Base-by-base conservation (phyloP, 2,329 filamentous ascomycete genomes). In the Celoporthe dispersa region DNA sequence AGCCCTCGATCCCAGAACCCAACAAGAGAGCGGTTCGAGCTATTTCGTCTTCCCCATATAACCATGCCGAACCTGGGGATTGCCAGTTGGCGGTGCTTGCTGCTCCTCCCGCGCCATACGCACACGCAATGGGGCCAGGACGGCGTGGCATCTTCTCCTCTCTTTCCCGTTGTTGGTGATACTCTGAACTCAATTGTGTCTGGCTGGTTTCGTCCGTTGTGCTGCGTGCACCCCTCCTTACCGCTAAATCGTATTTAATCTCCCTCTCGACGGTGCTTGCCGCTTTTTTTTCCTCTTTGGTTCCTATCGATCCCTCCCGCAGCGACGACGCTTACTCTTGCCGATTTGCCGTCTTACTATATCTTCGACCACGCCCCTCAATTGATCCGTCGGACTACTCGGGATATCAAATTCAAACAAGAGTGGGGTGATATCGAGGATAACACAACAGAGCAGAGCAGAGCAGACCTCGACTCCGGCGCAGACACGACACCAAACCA, bases 31-130 rank as follows among this genome's bases (percentile, higher is more conserved):
- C 25, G 28, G 53, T 6, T 33, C 33, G 33, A 6, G 57, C 31
- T 35, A 22, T n/a, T 60, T n/a, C 19, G 31, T n/a, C 33, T 60
- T 60, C 57, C 31, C 57, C 57, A 60, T 60, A 60, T 60, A 60
- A 37, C 37, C 31, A 37, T 60, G 16, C 31, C 31, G 19, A 6
- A 60, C 14, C 57, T 33, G 57, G 57, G 31, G 16, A 37, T 37
- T 57, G 53, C 53, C 53, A 57, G 53, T 57, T 57, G 53, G 53
- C 53, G 25, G 53, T 55, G 51, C 8, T 57, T 4, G n/a, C n/a
- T 33, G 19, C n/a, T 31, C 25, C 51, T 57, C 53, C 28, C 53
- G 53, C 25, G 28, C 44, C 44, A 48, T 31, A 57, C 25, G 28
- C 25, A 25, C 33, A 57, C 28, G 53, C 53, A 16, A 57, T 57